These are phyloP conservation scores for Erysiphe pulchra DNA, from an alignment of 2,329 filamentous ascomycete genomes.

Conservation along the genomic window DNA sequence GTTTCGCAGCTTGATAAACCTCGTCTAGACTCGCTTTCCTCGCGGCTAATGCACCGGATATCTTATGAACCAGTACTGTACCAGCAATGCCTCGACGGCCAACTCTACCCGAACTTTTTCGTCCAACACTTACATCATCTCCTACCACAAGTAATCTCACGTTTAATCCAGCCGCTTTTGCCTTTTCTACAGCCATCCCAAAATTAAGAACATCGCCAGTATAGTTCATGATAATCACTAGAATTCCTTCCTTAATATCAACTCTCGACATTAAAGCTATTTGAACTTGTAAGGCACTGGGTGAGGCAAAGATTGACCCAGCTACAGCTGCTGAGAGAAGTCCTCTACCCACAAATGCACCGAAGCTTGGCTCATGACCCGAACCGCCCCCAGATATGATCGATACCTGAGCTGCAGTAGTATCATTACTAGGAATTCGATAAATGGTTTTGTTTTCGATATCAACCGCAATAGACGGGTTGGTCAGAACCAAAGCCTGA, in stretches of 20 bases:
- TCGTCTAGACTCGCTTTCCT: conserved; percentile 40
- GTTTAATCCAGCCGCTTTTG: conserved; percentile 47
- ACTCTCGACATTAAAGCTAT: conserved; percentile 49
- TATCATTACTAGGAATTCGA: conserved; percentile 26
- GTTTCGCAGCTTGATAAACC: conserved; percentile 43
- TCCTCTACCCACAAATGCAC: conserved; percentile 60
- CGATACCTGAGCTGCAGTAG: conserved; percentile 35
- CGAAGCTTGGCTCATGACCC: conserved; percentile 76
- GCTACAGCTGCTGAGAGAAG: conserved; percentile 61
- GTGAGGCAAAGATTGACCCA: conserved; percentile 68
- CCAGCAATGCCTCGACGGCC: conserved; percentile 77
- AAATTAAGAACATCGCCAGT: conserved; percentile 81
- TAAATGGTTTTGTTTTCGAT: conserved; percentile 63
- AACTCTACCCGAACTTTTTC: conserved; percentile 66
- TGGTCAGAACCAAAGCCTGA: conserved; percentile 52
- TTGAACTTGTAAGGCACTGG: conserved; percentile 59
- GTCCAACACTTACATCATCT: conserved; percentile 76
- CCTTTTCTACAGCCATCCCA: conserved; percentile 81
- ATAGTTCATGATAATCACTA: conserved; percentile 93
- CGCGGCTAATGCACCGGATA: conserved; percentile 60
- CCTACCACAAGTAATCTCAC: conserved; percentile 81
- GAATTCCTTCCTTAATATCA: conserved; percentile 42
- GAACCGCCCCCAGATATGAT: conserved; percentile 73
- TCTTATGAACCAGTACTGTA: conserved; percentile 77
- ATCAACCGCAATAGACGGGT: conserved; percentile 63